phyloP scores from a whole-genome alignment of 345 rosid species.

The Salix koriyanagi region DNA sequence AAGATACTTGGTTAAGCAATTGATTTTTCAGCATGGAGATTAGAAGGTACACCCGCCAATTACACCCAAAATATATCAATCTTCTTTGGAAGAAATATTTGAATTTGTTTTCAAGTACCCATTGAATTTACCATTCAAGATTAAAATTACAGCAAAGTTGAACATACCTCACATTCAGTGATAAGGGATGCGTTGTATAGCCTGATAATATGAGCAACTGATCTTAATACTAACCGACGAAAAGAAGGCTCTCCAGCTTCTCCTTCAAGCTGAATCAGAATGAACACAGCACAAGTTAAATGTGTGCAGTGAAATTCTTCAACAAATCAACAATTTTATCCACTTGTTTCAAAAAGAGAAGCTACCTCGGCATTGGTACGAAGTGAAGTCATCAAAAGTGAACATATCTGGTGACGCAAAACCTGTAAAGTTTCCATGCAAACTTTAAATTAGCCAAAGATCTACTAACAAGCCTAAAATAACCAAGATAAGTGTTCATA shows the following conservation, averaged over 20 bases:
- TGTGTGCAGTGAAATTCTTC: background rate
- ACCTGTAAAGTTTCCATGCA: constrained; percentile 51
- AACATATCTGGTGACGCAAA: constrained; percentile 89
- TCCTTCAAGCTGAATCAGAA: constrained; percentile 69
- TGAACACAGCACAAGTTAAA: constrained; percentile 17
- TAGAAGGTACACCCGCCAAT: background rate
- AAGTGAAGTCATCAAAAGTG: constrained; percentile 94
- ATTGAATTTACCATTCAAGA: background rate
- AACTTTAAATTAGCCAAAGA: constrained; percentile 26
- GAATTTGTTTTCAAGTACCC: background rate
- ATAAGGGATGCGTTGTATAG: constrained; percentile 85
- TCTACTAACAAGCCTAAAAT: constrained; percentile 19
- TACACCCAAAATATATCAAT: background rate
- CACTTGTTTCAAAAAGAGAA: constrained; percentile 6
- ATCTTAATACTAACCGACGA: constrained; percentile 93
- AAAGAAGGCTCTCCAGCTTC: constrained; percentile 93
- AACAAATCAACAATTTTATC: background rate
- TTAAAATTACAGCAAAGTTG: constrained; percentile 8
- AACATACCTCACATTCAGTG: constrained; percentile 87
- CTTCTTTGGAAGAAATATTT: background rate
- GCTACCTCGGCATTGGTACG: constrained; percentile 88
- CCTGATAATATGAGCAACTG: constrained; percentile 91
- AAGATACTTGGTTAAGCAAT: background rate
- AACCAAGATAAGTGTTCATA: constrained; percentile 2
- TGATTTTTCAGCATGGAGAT: background rate